Evolutionary conservation across 345 rosid species (phyloP), one percentile per base, ranked within the genome.

Genomic region (Anastatica hierochuntica): DNA sequence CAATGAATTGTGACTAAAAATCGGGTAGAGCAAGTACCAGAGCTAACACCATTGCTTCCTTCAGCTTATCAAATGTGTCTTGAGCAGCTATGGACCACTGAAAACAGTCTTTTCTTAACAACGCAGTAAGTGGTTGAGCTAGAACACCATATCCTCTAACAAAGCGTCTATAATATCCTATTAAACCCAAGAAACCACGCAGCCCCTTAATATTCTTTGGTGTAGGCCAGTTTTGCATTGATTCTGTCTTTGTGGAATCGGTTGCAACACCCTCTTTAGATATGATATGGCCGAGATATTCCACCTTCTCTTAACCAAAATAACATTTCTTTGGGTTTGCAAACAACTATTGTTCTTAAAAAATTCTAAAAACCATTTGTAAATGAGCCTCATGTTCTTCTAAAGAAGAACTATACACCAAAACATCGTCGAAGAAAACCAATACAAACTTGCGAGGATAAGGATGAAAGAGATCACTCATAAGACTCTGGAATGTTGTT

Each of bases 151-250:
- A 30, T 0, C 4, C n/a, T 30, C 2, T 10, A 0, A 30, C 35
- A 10, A 30, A 30, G 4, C n/a, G 5, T 2, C 24, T 2, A 5
- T 21, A 21, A 5, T 21, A 21, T 2, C 24, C 24, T 2, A 5
- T 21, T 4, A 30, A 3, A 2, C 35, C 35, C 3, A 30, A 1
- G 10, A 30, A 30, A 0, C 35, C 35, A 7, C 35, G 10, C 12
- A 30, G 4, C 1, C 10, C 4, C n/a, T 35, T 35, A 0, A n/a
- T 2, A 0, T 0, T 5, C 0, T 5, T 4, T 0, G 39, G 15
- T 3, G 39, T 35, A 4, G 39, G 15, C 15, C 15, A 35, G 1
- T 13, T 4, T 2, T 1, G 4, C 15, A 35, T n/a, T 0, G 15
- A 14, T 35, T 1, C 8, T 35, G 14, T 35, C 3, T 35, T n/a